These are phyloP conservation scores for Aspergillus alliaceus DNA, from an alignment of 2,329 filamentous ascomycete genomes.

Conservation along the genomic window DNA sequence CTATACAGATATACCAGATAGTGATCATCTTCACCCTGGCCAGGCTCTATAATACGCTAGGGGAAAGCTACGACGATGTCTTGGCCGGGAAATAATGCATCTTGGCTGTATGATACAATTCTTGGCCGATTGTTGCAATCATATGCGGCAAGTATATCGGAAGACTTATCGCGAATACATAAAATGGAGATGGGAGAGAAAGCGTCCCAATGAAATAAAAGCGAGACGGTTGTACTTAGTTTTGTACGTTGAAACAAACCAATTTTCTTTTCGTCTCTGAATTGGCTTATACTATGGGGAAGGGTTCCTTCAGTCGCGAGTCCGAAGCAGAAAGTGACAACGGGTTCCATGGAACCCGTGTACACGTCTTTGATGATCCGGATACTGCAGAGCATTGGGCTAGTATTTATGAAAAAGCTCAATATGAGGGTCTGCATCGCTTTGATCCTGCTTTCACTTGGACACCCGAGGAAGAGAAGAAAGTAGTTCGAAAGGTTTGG, in stretches of 20 bases:
- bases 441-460: slow-evolving; percentile 33
- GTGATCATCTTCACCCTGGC: neutral
- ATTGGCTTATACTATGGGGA: neutral
- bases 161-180: neutral
- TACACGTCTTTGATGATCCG: neutral
- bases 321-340: neutral
- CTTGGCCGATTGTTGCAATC: slow-evolving; percentile 3
- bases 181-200: too few species aligned
- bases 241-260: neutral
- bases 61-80: neutral
- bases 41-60: neutral
- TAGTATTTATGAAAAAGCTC: slow-evolving; percentile 5
- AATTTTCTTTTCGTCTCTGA: neutral
- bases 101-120: slow-evolving; percentile 1
- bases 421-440: slow-evolving; percentile 40
- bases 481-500: slow-evolving; percentile 27
- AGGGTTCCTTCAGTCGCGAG: neutral
- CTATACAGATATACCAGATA: neutral
- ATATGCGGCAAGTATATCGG: neutral
- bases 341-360: neutral
- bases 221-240: neutral
- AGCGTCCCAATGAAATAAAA: too few species aligned
- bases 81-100: neutral
- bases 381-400: neutral
- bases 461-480: slow-evolving; percentile 28